Evolutionary conservation across 495 filamentous ascomycete genomes (phyloP), one percentile per base, ranked within the genome.

Genomic region (Penicillium fimorum): DNA sequence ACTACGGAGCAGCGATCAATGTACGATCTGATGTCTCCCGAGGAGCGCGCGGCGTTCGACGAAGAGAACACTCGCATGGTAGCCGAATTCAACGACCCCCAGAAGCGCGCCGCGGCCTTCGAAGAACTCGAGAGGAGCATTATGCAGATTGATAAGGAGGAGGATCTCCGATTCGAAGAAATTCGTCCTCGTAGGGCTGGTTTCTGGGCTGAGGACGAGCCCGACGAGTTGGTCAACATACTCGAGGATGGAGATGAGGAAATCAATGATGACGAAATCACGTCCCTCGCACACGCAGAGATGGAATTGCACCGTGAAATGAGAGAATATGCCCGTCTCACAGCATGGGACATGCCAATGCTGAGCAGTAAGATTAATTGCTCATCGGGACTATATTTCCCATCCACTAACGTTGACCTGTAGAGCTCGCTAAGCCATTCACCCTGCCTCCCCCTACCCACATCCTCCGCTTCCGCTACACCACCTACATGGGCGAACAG

Each of bases 341-440:
- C 87, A 41, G 91, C 92, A 33, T 99, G 96, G 91, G 94, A 97
- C 74, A 91, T 97, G 91, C 94, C 94, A 18, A 74, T 93, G 58
- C 78, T 98, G 50, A 84, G 86, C 65, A 87, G 91, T 96, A 85
- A 66, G 87, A 72, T 46, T 27, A 49, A 42, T 47, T 29, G 22
- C 47, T 10, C 40, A 38, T 30, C 20, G 17, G n/a, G 20, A 48
- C 49, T 24, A 20, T 6, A 27, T 6, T 32, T 48, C 44, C 11
- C 20, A 41, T n/a, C 18, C 32, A 48, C 68, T 77, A 50, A 77
- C 58, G 25, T 20, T 55, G 17, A 29, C 30, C 50, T 41, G 15
- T 63, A 95, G 91, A 91, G 59, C 79, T 96, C 40, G 87, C 89
- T 47, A 88, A 87, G 71, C 85, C 89, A 33, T 97, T 96, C 74